Base-by-base conservation (phyloP, 805 yeast genomes). In the Pichia kluyveri region DNA sequence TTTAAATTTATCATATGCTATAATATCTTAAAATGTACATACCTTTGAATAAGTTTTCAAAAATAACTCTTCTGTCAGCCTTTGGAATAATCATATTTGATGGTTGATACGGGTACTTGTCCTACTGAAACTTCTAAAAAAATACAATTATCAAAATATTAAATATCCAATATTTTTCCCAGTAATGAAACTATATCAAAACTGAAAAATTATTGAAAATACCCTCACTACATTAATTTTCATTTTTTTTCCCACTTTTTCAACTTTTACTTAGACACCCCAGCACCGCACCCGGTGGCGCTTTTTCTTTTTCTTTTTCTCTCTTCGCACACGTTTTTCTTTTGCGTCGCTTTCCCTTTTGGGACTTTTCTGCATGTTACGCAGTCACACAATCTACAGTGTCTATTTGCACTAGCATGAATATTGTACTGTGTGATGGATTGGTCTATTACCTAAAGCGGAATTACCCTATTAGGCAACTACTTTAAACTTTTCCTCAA, bases 1-100 rank as follows among this genome's bases (percentile, higher is more conserved):
- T 30, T 30, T 8, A 6, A 10, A 1, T 30, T 3, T 30, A 6
- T 12, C 32, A 30, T 11, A 10, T 30, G 12, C 31, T 30, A 3
- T 30, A 30, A 3, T 6, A 11, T 11, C 1, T 30, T 30, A 30
- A 30, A 11, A 14, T n/a, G 32, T 40, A 83, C 93, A 73, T 83
- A 86, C 95, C 95, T 78, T 89, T 90, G 87, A 90, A 93, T 78
- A 93, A 93, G 86, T 90, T 85, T 76, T 83, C 86, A 95, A 89
- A 96, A 76, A 93, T 93, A 90, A 87, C 87, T 81, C 87, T 88
- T 85, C 99, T 90, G 76, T 93, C 99, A 77, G 88, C 95, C 80
- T 87, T 93, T 79, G 99, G 98, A 83, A 93, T 93, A 81, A 93
- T 83, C 99, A 93, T 93, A 70, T 65, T 81, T 76, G 41, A 42